phyloP scores from a whole-genome alignment of 352 stramenopile genomes.

The Pythium myriotylum region DNA sequence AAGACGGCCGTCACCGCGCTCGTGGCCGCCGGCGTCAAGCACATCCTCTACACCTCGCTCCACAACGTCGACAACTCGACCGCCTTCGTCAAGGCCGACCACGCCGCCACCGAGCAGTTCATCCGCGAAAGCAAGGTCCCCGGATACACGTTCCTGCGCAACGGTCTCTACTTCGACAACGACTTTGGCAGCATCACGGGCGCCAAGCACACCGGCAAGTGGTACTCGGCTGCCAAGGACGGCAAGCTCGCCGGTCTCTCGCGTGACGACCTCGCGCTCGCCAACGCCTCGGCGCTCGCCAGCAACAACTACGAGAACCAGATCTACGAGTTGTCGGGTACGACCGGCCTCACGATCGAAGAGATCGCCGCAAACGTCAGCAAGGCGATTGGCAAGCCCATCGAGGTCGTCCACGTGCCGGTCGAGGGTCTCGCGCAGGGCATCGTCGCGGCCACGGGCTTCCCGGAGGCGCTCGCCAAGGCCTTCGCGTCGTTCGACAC shows the following conservation, averaged over 20 bases:
- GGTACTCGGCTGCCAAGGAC: slow-evolving; percentile 2
- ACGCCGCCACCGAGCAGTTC: slow-evolving; percentile 17
- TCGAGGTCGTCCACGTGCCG: slow-evolving; percentile 10
- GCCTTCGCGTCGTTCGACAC: slow-evolving; percentile 25
- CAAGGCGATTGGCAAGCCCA: background rate
- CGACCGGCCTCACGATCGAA: slow-evolving; percentile 1
- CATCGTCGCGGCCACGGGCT: background rate
- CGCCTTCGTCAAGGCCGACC: background rate
- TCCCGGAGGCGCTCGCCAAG: slow-evolving; percentile 2
- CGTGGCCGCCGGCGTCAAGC: slow-evolving; percentile 17
- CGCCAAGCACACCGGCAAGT: slow-evolving; percentile 5
- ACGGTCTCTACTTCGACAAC: slow-evolving; percentile 27
- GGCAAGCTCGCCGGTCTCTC: background rate
- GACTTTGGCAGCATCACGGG: slow-evolving; percentile 1
- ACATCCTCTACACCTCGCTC: slow-evolving; percentile 29
- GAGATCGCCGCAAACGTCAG: slow-evolving; percentile 1
- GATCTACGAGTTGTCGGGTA: slow-evolving; percentile 1
- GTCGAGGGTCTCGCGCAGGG: slow-evolving; percentile 1
- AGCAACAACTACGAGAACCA: slow-evolving; percentile 2
- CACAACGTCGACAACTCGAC: slow-evolving; percentile 14
- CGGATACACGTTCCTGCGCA: slow-evolving; percentile 26
- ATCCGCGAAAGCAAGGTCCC: slow-evolving; percentile 18
- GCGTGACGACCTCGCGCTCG: slow-evolving; percentile 12
- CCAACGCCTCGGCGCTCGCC: background rate
- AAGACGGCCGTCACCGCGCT: slow-evolving; percentile 14